Evolutionary conservation across 441 rosid species (phyloP), one percentile per base, ranked within the genome.

Genomic region (Adansonia grandidieri): DNA sequence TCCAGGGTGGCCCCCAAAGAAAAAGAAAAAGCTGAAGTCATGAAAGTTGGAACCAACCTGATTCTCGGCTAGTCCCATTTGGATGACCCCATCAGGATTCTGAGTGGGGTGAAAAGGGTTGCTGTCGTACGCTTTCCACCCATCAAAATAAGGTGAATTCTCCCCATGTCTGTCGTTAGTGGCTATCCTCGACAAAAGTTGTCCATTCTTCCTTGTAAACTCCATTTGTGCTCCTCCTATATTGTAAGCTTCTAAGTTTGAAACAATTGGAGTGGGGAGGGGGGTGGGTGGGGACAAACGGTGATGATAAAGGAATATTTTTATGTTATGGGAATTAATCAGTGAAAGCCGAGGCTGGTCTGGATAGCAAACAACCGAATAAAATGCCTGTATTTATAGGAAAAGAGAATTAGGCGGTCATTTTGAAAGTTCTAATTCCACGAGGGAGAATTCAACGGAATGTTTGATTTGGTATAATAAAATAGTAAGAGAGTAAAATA

Each of bases 21-120:
- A 45, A 47, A 68, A n/a, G 3, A 57, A 57, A 57, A 7, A 1
- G 40, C 40, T 1, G 3, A 58, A 58, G 24, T 17, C 14, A 20
- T 40, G 15, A 9, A 19, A 0, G 11, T 9, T 9, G 9, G 14
- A 32, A 67, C 77, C 10, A 54, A 89, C 94, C 91, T 81, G 92
- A 82, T 90, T 90, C 77, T 90, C 94, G 0, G 94, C 87, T 0
- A 90, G 89, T 40, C 94, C 94, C 89, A 90, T 85, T 83, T 90
- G 93, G 60, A 90, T 88, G 70, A 90, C 87, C 0, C 93, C 93
- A 6, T 79, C 68, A 22, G 88, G 91, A 76, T 90, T 90, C 10
- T 50, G 81, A 42, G 61, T 68, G 3, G 70, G 87, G 78, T 89
- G 94, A 48, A 63, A 90, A 19, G 90, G 92, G 76, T 87, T 80